Evolutionary conservation across 768 basidiomycete genomes (phyloP).

Genomic region (Amanita muscaria): DNA sequence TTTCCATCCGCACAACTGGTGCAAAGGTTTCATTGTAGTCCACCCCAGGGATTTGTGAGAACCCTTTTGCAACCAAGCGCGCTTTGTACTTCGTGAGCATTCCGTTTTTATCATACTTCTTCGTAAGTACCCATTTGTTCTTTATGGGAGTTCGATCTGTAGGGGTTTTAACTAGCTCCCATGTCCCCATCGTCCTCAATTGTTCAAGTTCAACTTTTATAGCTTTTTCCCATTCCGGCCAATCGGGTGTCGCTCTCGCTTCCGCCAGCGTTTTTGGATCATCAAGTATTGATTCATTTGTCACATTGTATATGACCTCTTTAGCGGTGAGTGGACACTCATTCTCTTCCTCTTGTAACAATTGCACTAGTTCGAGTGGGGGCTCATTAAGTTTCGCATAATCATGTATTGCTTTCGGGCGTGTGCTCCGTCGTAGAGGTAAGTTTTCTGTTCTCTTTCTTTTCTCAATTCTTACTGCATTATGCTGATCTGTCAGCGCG

Average conservation of each 20-base stretch:
- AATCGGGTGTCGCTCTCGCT: slow-evolving; percentile 15
- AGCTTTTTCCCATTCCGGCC: slow-evolving; percentile 10
- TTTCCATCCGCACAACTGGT: slow-evolving; percentile 23
- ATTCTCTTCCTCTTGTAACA: background rate
- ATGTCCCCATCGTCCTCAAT: slow-evolving; percentile 21
- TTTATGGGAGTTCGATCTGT: slow-evolving; percentile 15
- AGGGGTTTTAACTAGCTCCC: slow-evolving; percentile 19
- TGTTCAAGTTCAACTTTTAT: slow-evolving; percentile 9
- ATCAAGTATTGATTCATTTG: background rate
- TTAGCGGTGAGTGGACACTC: no score
- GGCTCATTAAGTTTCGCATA: background rate
- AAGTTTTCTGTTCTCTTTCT: no score
- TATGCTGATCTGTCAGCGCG: background rate
- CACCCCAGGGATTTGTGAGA: slow-evolving; percentile 28
- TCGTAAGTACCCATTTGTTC: slow-evolving; percentile 25
- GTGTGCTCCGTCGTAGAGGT: background rate
- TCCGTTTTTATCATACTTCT: slow-evolving; percentile 27
- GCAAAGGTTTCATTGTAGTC: slow-evolving; percentile 25
- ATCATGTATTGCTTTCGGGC: background rate
- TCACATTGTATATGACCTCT: no score
- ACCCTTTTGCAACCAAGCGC: slow-evolving; percentile 24
- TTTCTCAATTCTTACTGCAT: no score
- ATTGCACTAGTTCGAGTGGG: background rate
- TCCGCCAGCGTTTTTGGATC: background rate
- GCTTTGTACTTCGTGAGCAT: slow-evolving; percentile 24